Conservation (phyloP, 345 rosid genomes). For the Arabis alpina region DNA sequence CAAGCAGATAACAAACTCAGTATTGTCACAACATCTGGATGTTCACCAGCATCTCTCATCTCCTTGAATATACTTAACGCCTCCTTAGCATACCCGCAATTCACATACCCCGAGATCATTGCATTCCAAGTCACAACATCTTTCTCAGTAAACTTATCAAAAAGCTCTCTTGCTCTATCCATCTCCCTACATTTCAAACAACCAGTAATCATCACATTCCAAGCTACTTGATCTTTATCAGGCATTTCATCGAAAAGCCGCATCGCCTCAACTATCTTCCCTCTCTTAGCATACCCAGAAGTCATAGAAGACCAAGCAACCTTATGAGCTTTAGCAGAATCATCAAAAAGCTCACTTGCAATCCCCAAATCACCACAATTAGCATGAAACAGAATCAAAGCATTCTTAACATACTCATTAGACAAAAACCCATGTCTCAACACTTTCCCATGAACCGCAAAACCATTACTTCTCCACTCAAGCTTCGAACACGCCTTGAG, state of each 20-base stretch:
- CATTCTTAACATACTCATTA: conserved; percentile 60
- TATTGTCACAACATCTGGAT: conserved; percentile 69
- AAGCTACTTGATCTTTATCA: conserved; percentile 68
- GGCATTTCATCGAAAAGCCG: conserved; percentile 69
- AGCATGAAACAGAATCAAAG: conserved; percentile 66
- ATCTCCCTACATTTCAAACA: conserved; percentile 60
- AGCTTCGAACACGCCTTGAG: conserved; percentile 73
- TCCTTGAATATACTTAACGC: conserved; percentile 67
- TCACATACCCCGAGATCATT: conserved; percentile 67
- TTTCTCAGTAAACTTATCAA: conserved; percentile 54
- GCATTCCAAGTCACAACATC: conserved; percentile 83
- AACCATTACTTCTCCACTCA: conserved; percentile 55
- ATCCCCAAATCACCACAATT: conserved; percentile 64
- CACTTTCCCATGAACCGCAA: conserved; percentile 65
- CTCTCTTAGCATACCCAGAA: conserved; percentile 75
- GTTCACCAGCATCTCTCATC: conserved; percentile 65
- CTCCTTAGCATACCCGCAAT: conserved; percentile 45
- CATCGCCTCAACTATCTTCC: conserved; percentile 56
- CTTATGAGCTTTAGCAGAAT: conserved; percentile 53
- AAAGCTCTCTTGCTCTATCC: conserved; percentile 63
- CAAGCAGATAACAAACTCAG: conserved; percentile 71
- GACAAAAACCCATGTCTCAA: conserved; percentile 57
- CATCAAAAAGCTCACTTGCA: conserved; percentile 60
- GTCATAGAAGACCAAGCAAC: conserved; percentile 85
- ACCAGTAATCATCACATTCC: conserved; percentile 84